Conservation (phyloP, 1,284 basidiomycete genomes). For the Paramarasmius palmivorus region DNA sequence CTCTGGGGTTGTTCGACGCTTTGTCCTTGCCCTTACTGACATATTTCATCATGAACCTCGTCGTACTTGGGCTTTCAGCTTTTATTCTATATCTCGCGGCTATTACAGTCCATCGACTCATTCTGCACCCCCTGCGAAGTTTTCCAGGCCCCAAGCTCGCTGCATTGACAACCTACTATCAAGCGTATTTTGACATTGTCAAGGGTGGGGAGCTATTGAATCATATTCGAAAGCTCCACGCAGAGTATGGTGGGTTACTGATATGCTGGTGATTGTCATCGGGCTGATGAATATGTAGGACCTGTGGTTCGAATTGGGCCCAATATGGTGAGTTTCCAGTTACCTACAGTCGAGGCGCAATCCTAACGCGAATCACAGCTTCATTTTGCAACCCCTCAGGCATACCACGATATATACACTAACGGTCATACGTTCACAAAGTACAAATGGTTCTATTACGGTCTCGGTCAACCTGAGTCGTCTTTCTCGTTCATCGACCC, state of each 20-base stretch:
- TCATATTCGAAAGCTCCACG: conserved; percentile 22
- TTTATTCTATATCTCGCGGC: no score
- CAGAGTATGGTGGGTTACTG: conserved; percentile 21
- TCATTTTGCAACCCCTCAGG: conserved; percentile 8
- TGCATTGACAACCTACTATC: conserved; percentile 22
- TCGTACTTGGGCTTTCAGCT: no score
- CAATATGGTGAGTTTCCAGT: conserved; percentile 2
- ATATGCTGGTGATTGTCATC: not conserved
- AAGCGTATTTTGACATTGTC: conserved; percentile 23
- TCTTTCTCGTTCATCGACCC: conserved; percentile 18
- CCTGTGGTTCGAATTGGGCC: conserved; percentile 11
- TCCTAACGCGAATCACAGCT: not conserved
- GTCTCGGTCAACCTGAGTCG: conserved; percentile 17
- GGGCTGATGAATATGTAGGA: not conserved
- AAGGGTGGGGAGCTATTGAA: conserved; percentile 21
- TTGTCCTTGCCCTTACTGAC: no score
- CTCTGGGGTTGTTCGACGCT: no score
- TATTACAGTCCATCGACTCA: conserved; percentile 12
- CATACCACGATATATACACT: conserved; percentile 19
- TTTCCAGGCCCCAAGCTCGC: conserved; percentile 26
- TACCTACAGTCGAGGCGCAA: no score
- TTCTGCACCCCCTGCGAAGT: conserved; percentile 21
- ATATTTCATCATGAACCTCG: no score
- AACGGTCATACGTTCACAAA: conserved; percentile 22
- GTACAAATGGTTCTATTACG: conserved; percentile 20